Evolutionary conservation across 2,329 filamentous ascomycete genomes (phyloP).

Genomic region (Hirsutella minnesotensis): DNA sequence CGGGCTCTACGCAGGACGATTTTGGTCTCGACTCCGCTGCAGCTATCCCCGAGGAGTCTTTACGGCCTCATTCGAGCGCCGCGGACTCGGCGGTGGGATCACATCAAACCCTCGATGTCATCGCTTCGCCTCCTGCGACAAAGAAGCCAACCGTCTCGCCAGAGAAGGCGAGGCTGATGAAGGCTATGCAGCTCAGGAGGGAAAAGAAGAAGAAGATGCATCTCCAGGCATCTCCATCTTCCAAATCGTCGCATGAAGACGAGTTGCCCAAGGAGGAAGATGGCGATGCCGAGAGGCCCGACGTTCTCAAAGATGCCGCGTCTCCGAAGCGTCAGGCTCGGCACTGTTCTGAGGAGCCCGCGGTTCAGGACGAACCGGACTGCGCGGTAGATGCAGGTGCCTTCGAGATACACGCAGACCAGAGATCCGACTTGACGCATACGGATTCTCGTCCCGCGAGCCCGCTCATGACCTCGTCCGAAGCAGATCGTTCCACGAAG

Average conservation of each 20-base stretch:
- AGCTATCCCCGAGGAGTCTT: constrained; percentile 21
- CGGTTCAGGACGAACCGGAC: neutral
- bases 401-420: constrained; percentile 33
- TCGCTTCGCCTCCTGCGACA: constrained; percentile 29
- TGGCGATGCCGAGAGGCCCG: constrained; percentile 5
- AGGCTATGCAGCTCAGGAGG: constrained; percentile 77
- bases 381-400: neutral
- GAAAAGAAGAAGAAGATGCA: constrained; percentile 56
- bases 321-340: constrained; percentile 12
- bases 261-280: constrained; percentile 5
- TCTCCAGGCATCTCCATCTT: neutral
- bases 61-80: constrained; percentile 11
- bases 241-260: constrained; percentile 3
- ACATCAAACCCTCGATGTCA: constrained; percentile 27
- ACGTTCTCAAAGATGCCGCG: constrained; percentile 12
- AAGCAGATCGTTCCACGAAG: constrained; percentile 47
- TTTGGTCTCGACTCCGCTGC: constrained; percentile 21
- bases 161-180: constrained; percentile 88
- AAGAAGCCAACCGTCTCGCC: constrained; percentile 53
- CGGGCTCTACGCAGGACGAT: constrained; percentile 22
- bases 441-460: constrained; percentile 48
- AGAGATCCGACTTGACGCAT: constrained; percentile 32
- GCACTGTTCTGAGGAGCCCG: constrained; percentile 13
- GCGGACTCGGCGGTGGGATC: constrained; percentile 32
- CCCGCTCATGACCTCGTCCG: constrained; percentile 39